Conservation (phyloP, 345 rosid genomes). For the Corchorus olitorius region DNA sequence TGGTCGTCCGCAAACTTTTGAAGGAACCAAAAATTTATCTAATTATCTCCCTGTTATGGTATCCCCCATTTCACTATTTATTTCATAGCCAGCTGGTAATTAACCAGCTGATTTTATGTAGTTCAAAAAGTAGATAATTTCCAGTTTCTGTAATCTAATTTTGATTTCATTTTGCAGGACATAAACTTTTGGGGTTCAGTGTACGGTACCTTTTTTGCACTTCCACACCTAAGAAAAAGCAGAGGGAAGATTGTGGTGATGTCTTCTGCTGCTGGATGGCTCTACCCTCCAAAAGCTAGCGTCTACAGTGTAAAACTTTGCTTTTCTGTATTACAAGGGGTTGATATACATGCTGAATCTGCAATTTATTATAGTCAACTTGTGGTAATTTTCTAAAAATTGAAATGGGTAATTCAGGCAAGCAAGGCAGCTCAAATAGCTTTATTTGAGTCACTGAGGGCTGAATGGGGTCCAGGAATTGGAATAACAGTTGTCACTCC, state of each 20-base stretch:
- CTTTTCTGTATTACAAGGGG: neutral
- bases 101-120: too few species aligned
- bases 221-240: slow-evolving; percentile 40
- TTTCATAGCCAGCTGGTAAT: too few species aligned
- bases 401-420: slow-evolving; percentile 35
- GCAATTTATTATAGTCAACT: neutral
- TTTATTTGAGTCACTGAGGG: slow-evolving; percentile 48
- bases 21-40: slow-evolving; percentile 29
- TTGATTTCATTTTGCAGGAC: neutral
- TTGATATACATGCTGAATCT: neutral
- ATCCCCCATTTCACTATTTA: neutral
- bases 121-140: too few species aligned
- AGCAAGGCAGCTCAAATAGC: slow-evolving; percentile 53
- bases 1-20: slow-evolving; percentile 22
- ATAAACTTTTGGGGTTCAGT: slow-evolving; percentile 17
- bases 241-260: slow-evolving; percentile 50
- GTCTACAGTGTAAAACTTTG: slow-evolving; percentile 38
- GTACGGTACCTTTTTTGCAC: slow-evolving; percentile 23
- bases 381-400: neutral
- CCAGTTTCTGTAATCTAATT: too few species aligned
- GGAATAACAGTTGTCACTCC: slow-evolving; percentile 51
- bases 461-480: slow-evolving; percentile 49
- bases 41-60: slow-evolving; percentile 36
- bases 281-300: slow-evolving; percentile 28
- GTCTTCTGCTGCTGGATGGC: slow-evolving; percentile 30